Percentiles rank a stretch among this genome's conserved stretches.
Conservation (phyloP, 2,329 filamentous ascomycete species). For the Trichophyton schoenleinii region DNA sequence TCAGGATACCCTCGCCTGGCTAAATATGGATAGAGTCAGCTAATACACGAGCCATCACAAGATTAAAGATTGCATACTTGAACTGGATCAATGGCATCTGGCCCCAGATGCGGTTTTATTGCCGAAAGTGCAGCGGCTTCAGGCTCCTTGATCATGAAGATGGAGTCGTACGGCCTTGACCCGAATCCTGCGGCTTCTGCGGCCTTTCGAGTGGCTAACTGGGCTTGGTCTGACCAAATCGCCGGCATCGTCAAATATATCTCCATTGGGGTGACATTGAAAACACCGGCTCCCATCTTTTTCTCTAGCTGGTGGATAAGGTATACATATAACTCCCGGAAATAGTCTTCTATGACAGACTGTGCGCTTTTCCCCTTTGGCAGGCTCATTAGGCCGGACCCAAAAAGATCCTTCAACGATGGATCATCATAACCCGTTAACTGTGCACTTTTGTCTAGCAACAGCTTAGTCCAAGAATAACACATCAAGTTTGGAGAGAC, state of each 20-base stretch:
- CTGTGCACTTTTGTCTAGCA: slow-evolving; percentile 16
- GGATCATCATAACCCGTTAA: slow-evolving; percentile 16
- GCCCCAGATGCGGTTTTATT: slow-evolving; percentile 5
- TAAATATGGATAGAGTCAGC: neutral
- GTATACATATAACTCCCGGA: slow-evolving; percentile 15
- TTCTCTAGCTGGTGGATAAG: slow-evolving; percentile 13
- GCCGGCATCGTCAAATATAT: slow-evolving; percentile 16
- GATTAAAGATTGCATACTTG: neutral
- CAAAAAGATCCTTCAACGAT: slow-evolving; percentile 4
- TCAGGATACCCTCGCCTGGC: slow-evolving; percentile 14
- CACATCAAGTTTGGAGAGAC: slow-evolving; percentile 15
- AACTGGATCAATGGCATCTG: slow-evolving; percentile 7
- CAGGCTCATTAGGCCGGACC: slow-evolving; percentile 1
- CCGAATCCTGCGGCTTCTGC: slow-evolving; percentile 15
- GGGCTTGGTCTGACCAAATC: slow-evolving; percentile 13
- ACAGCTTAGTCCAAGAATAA: slow-evolving; percentile 23
- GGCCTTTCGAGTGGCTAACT: slow-evolving; percentile 13
- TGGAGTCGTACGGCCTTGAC: slow-evolving; percentile 10
- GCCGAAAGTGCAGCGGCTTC: slow-evolving; percentile 12
- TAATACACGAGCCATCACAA: neutral
- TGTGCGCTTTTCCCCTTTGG: slow-evolving; percentile 14
- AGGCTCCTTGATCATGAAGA: slow-evolving; percentile 15
- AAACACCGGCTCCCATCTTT: slow-evolving; percentile 12
- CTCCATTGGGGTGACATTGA: slow-evolving; percentile 12
- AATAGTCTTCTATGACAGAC: slow-evolving; percentile 18